Evolutionary conservation across 192 early-diverging fungal species (phyloP).

Genomic region (Geranomyces variabilis): DNA sequence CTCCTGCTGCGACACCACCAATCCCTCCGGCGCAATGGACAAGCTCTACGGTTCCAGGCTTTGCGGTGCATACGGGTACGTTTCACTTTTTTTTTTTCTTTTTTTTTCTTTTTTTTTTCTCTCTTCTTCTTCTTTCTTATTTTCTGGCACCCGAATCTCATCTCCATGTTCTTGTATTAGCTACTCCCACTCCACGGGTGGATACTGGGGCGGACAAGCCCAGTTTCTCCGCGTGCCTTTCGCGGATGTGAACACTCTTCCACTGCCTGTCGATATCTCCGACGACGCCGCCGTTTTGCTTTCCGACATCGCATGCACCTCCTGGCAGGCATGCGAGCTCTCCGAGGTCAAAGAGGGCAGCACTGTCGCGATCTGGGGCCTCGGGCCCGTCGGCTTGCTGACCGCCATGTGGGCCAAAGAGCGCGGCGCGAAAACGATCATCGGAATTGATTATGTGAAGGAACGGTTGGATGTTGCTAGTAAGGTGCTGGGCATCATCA

Average conservation of each 20-base stretch:
- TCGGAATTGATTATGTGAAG: constrained; percentile 12
- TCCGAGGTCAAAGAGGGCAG: constrained; percentile 39
- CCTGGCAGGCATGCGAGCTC: constrained; percentile 50
- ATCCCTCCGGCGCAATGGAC: constrained; percentile 43
- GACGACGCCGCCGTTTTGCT: constrained; percentile 57
- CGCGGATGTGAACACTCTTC: constrained; percentile 56
- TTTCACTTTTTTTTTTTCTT: too few species aligned
- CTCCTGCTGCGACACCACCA: constrained; percentile 55
- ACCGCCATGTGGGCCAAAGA: constrained; percentile 22
- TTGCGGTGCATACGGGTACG: constrained; percentile 11
- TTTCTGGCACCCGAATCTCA: too few species aligned
- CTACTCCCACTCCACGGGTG: constrained; percentile 4
- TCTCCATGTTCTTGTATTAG: too few species aligned
- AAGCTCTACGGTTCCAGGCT: constrained; percentile 52
- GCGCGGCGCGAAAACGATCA: constrained; percentile 15
- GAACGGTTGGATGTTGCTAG: constrained; percentile 34
- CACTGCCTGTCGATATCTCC: constrained; percentile 40
- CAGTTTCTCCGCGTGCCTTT: constrained; percentile 58
- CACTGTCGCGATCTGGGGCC: constrained; percentile 59
- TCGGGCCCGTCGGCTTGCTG: constrained; percentile 56
- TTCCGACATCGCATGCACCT: constrained; percentile 55
- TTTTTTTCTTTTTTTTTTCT: too few species aligned
- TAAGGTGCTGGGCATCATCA: constrained; percentile 38
- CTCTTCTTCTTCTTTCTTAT: too few species aligned
- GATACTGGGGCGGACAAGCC: constrained; percentile 46